phyloP scores from a whole-genome alignment of 2,329 filamentous ascomycete genomes.

The Zymoseptoria tritici region DNA sequence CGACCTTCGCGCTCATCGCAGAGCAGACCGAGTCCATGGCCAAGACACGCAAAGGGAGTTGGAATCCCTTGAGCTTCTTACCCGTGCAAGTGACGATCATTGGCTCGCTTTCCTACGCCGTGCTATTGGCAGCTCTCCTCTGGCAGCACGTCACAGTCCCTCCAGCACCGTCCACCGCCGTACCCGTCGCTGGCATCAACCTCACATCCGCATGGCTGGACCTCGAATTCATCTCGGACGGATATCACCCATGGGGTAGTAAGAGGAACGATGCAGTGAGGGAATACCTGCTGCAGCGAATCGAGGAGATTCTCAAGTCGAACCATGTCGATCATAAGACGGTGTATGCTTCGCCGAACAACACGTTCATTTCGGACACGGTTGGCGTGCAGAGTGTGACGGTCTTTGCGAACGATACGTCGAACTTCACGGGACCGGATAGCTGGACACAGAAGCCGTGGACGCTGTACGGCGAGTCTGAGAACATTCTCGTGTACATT shows the following conservation, averaged over 20 bases:
- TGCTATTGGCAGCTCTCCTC: conserved; percentile 60
- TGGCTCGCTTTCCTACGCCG: conserved; percentile 67
- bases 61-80: conserved; percentile 60
- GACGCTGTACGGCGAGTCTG: conserved; percentile 78
- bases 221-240: conserved; percentile 63
- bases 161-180: conserved; percentile 59
- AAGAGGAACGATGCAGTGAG: conserved; percentile 73
- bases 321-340: conserved; percentile 46
- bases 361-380: conserved; percentile 25
- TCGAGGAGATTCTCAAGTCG: conserved; percentile 59
- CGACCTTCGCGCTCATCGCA: neutral
- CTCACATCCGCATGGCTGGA: conserved; percentile 82
- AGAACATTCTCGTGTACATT: conserved; percentile 87
- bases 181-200: conserved; percentile 59
- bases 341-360: conserved; percentile 24
- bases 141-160: conserved; percentile 68
- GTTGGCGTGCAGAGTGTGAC: conserved; percentile 34
- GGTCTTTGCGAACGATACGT: conserved; percentile 69
- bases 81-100: conserved; percentile 76
- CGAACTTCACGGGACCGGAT: conserved; percentile 61
- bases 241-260: conserved; percentile 61
- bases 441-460: conserved; percentile 18
- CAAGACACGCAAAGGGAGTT: conserved; percentile 13
- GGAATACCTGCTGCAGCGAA: conserved; percentile 63
- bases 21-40: conserved; percentile 7